Conservation (phyloP, 345 rosid genomes). For the Melaleuca quinquenervia region DNA sequence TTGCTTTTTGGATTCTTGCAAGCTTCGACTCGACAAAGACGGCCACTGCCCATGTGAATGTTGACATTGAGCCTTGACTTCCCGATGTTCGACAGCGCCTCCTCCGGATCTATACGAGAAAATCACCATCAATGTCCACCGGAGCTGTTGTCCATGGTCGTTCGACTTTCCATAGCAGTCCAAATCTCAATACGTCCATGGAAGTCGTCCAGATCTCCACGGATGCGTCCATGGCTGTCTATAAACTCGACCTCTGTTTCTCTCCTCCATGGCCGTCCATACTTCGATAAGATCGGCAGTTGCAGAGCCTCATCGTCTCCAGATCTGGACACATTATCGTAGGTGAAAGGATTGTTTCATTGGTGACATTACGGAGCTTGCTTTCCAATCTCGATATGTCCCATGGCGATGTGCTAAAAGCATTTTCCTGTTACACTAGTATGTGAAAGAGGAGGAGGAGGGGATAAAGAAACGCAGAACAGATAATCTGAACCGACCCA, state of each 20-base stretch:
- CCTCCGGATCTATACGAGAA: not conserved
- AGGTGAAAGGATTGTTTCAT: not conserved
- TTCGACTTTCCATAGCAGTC: not conserved
- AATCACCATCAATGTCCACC: not conserved
- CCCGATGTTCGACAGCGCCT: too few relatives aligned
- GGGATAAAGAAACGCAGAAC: not conserved
- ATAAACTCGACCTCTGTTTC: not conserved
- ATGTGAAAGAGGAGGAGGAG: not conserved
- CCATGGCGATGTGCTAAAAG: not conserved
- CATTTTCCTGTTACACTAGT: not conserved
- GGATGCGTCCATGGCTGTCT: not conserved
- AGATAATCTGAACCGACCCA: not conserved
- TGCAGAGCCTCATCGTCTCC: not conserved
- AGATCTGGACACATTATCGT: not conserved
- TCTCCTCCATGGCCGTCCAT: not conserved
- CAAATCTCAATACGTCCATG: not conserved
- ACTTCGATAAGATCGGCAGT: not conserved
- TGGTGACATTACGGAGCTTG: not conserved
- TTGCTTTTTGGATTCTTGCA: too few relatives aligned
- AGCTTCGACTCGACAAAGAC: too few relatives aligned
- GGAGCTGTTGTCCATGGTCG: not conserved
- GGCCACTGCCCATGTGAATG: too few relatives aligned
- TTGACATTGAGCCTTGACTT: too few relatives aligned
- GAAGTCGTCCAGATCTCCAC: not conserved
- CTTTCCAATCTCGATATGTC: not conserved